These are phyloP conservation scores for Eimeria falciformis DNA, from an alignment of 169 alveolate genomes.

Conservation along the genomic window DNA sequence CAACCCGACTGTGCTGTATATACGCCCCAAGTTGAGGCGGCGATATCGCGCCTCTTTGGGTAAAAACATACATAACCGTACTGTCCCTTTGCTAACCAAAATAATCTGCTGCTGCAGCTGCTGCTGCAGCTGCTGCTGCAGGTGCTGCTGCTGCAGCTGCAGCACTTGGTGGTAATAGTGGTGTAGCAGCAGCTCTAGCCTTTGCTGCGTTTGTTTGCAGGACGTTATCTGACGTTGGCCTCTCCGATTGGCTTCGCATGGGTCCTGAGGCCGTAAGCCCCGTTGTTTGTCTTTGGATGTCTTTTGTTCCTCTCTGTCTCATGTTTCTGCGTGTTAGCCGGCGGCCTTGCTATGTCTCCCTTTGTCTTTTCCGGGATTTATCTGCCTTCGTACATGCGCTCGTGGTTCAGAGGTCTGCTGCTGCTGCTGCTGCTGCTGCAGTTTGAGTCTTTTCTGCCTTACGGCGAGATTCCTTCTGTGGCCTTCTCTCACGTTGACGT, in stretches of 20 bases:
- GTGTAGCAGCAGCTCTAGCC: background rate
- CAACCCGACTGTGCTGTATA: background rate
- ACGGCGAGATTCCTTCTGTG: conserved; percentile 47
- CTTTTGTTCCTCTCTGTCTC: background rate
- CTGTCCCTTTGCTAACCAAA: too few relatives aligned
- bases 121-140: conserved; percentile 3
- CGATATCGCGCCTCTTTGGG: background rate
- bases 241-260: conserved; percentile 74
- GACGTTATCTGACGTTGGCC: conserved; percentile 65
- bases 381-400: background rate
- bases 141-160: background rate
- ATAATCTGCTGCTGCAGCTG: background rate
- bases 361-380: background rate
- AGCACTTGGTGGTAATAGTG: background rate
- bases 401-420: background rate
- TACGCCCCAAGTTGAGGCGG: conserved; percentile 11
- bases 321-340: background rate
- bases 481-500: conserved; percentile 37
- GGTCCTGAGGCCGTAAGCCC: conserved; percentile 22
- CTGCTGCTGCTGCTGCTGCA: conserved; percentile 8
- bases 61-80: too few relatives aligned
- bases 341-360: background rate
- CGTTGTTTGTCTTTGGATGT: background rate
- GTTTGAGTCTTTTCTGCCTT: conserved; percentile 52
- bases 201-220: conserved; percentile 43